phyloP scores from a whole-genome alignment of 441 rosid species.

The Raphanus hybrid region DNA sequence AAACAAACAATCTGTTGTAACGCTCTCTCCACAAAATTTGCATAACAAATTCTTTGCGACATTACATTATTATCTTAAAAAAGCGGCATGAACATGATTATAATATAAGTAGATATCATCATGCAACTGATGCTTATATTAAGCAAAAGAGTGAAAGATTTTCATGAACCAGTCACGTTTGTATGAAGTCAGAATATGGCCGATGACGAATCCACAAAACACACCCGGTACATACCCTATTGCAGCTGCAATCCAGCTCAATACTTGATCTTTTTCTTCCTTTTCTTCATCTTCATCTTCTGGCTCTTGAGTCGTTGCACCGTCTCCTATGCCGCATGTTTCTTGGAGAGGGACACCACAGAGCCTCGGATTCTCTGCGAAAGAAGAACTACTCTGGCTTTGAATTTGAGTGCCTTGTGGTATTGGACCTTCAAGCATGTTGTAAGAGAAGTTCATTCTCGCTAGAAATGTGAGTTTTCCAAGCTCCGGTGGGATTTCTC shows the following conservation, averaged over 20 bases:
- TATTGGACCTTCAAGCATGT: constrained; percentile 22
- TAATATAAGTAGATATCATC: neutral
- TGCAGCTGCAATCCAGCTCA: constrained; percentile 21
- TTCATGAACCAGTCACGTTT: constrained; percentile 22
- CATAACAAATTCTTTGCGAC: neutral
- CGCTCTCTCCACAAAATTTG: neutral
- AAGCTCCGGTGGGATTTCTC: constrained; percentile 45
- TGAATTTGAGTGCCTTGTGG: constrained; percentile 30
- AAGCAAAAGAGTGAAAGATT: constrained; percentile 7
- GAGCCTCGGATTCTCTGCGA: constrained; percentile 10
- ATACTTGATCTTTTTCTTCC: neutral
- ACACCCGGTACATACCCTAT: constrained; percentile 27
- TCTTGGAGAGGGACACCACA: constrained; percentile 24
- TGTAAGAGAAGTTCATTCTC: constrained; percentile 20
- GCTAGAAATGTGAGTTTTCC: constrained; percentile 27
- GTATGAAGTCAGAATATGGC: constrained; percentile 20
- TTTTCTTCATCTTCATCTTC: constrained; percentile 4
- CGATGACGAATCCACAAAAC: constrained; percentile 16
- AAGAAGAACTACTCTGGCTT: constrained; percentile 16
- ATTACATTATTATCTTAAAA: neutral
- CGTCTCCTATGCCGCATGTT: neutral
- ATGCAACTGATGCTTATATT: neutral
- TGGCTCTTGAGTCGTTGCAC: constrained; percentile 8
- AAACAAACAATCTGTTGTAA: neutral
- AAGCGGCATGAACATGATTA: neutral